Evolutionary conservation across 345 rosid species (phyloP), one percentile per base, ranked within the genome.

Genomic region (Anastatica hierochuntica): DNA sequence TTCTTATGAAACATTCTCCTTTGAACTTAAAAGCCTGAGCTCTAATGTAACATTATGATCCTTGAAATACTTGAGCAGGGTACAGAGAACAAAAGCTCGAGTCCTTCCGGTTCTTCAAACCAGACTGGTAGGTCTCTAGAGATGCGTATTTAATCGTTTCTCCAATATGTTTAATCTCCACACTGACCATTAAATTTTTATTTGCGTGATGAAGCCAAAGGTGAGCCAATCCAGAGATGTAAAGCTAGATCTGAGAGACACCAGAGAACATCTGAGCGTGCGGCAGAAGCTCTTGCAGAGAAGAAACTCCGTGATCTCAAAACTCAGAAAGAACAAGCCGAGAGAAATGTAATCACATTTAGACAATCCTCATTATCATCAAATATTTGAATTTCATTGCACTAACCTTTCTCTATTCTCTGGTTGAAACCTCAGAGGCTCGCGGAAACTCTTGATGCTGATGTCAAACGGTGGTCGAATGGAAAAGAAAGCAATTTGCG

Each of bases 401-500:
- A 36, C 45, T 57, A 56, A 64, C 23, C 18, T 24, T 29, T 66
- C 43, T 46, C 30, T 24, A 4, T 20, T 38, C 14, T 60, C 45
- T 39, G 7, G 31, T 64, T 56, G 60, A 39, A n/a, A 60, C 39
- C 24, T 66, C 90, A 90, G 98, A 82, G 82, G 53, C 60, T 90
- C 23, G 85, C 92, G 4, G 88, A 78, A 59, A 58, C 82, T 56
- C 69, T 90, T 43, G 95, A 90, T 65, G 87, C 84, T 23, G 95
- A 90, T 56, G 79, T 90, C 67, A 90, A 80, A 69, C 83, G 98
- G 55, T 90, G 98, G 98, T 82, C 95, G 13, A 75, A 69, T 43
- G 95, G 96, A 70, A 90, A 90, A 72, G 83, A 79, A 30, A 79
- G 79, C 53, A 90, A 90, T 70, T 67, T 90, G 75, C 98, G 96